Evolutionary conservation across 2,329 filamentous ascomycete genomes (phyloP).

Genomic region (Pleomassaria siparia): DNA sequence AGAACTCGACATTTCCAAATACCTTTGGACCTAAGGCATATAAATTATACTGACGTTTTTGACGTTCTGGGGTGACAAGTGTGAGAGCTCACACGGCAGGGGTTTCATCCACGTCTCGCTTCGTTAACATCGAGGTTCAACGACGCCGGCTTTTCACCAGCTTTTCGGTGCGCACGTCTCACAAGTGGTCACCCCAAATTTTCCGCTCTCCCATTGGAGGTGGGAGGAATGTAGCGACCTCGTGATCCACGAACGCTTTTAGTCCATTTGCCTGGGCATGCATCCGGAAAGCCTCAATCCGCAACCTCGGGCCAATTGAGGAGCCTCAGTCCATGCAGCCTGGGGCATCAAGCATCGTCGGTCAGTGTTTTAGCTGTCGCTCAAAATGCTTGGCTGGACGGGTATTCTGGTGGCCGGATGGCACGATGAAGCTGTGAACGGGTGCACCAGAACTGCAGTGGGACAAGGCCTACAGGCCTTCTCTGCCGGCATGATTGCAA

Average conservation of each 20-base stretch:
- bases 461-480: constrained; percentile 15
- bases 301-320: constrained; percentile 19
- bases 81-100: constrained; percentile 6
- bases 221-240: constrained; percentile 3
- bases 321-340: constrained; percentile 20
- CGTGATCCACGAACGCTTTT: constrained; percentile 7
- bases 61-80: constrained; percentile 9
- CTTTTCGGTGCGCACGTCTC: constrained; percentile 8
- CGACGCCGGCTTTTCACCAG: neutral
- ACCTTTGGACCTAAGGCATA: constrained; percentile 11
- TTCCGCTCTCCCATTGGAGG: constrained; percentile 2
- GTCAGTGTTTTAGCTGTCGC: constrained; percentile 24
- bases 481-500: constrained; percentile 8
- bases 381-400: constrained; percentile 27
- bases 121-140: constrained; percentile 13
- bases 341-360: constrained; percentile 29
- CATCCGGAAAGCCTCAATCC: constrained; percentile 19
- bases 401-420: constrained; percentile 22
- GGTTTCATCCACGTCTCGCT: constrained; percentile 19
- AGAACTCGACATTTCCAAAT: constrained; percentile 2
- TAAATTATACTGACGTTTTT: constrained; percentile 6
- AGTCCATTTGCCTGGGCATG: constrained; percentile 17
- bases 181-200: constrained; percentile 11
- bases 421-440: constrained; percentile 9
- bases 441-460: constrained; percentile 6